These are phyloP conservation scores for Sicyos baderoa DNA, from an alignment of 306 rosid species.

Conservation along the genomic window DNA sequence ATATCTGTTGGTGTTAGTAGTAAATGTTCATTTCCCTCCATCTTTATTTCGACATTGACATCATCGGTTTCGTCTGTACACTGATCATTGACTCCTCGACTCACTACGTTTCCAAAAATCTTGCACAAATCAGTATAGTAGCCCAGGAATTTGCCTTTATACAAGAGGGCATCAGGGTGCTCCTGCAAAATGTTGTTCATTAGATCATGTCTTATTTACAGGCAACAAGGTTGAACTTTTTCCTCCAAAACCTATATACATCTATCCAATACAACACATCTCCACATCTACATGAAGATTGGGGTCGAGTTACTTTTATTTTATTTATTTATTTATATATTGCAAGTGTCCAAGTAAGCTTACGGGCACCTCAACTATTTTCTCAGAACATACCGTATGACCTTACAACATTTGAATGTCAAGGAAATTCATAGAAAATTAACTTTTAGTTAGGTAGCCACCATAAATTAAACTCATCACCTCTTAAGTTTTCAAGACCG, in stretches of 20 bases:
- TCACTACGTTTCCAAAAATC: conserved; percentile 34
- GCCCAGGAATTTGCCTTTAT: conserved; percentile 36
- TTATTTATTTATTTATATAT: too few species aligned
- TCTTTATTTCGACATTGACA: conserved; percentile 26
- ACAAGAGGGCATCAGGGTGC: conserved; percentile 42
- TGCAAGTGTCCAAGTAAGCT: too few species aligned
- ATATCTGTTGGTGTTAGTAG: conserved; percentile 17
- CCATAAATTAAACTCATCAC: too few species aligned
- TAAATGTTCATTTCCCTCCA: conserved; percentile 23
- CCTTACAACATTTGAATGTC: too few species aligned
- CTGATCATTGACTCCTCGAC: conserved; percentile 25
- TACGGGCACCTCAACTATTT: too few species aligned
- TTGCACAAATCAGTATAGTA: conserved; percentile 41
- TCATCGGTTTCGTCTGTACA: conserved; percentile 22
- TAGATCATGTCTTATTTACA: conserved; percentile 1
- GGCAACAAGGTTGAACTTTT: neutral
- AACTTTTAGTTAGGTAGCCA: too few species aligned
- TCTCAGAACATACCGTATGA: too few species aligned
- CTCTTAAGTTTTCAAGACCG: too few species aligned
- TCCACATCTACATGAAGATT: too few species aligned
- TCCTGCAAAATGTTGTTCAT: conserved; percentile 45
- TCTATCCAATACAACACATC: neutral
- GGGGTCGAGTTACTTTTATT: too few species aligned
- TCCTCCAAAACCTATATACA: too few species aligned
- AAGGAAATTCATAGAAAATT: too few species aligned